Base-by-base conservation (phyloP, 1,284 basidiomycete genomes). In the Trichosporon sp. region DNA sequence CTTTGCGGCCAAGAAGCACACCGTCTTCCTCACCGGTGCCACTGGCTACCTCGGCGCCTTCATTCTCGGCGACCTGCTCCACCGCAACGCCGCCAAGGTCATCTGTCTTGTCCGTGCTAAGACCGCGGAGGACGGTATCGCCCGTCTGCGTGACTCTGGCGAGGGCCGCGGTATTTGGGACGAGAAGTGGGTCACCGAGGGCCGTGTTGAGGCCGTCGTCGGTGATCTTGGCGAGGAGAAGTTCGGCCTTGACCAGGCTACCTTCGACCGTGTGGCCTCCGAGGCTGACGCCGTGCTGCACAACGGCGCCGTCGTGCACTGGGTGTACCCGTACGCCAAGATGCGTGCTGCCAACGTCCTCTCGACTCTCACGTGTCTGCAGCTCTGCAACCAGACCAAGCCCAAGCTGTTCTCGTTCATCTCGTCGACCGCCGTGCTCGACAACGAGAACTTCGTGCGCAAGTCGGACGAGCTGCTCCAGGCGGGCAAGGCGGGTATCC, bases 31-130 rank as follows among this genome's bases (percentile, higher is more conserved):
- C 56, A 99, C 97, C 11, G 97, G 97, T 31, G 96, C 93, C 1
- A 98, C 97, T 18, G 97, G 97, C 5, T 99, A 96, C 87, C 86
- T 99, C 12, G 97, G 97, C 23, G 95, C 93, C 3, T 98, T 98
- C 81, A 88, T 98, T 70, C 85, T 99, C 56, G 86, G 87, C 58
- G 92, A 98, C 80, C 85, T 99, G 53, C 86, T 99, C 1, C 83
- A 85, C 13, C 85, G 85, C 2, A 86, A 87, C 67, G 91, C 98
- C 15, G 85, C 86, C 76, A 95, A 95, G 83, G 95, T 99, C 51
- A 90, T 97, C 71, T 97, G 93, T 75, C 89, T 97, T 29, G 91
- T 98, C 31, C 89, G 97, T 65, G 93, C 91, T 27, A 83, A 89
- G 70, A 87, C 87, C 56, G 79, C 84, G 6, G 87, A 88, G 67